A percentile compares a stretch with the other conserved stretches of the same genome.
phyloP scores from a whole-genome alignment of 2,329 filamentous ascomycete genomes.

The Exophiala alcalophila region DNA sequence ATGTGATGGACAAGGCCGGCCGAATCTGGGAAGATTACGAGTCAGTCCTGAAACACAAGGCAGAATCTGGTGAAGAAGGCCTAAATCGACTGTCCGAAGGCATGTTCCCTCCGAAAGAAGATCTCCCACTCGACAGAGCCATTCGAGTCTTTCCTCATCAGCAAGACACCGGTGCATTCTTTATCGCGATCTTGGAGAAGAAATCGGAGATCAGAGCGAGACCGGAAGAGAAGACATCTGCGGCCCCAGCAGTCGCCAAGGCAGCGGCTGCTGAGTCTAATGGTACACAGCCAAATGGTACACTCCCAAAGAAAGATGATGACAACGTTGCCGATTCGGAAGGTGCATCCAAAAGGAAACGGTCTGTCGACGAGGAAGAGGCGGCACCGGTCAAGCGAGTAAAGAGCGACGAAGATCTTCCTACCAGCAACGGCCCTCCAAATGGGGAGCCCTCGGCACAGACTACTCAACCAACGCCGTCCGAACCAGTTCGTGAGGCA shows the following conservation, averaged over 20 bases:
- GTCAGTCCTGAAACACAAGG: conserved; percentile 67
- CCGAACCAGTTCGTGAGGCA: neutral
- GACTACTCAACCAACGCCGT: neutral
- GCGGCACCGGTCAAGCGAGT: conserved; percentile 20
- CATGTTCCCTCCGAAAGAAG: conserved; percentile 74
- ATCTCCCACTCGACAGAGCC: conserved; percentile 78
- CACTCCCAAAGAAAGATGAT: conserved; percentile 35
- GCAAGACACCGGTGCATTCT: conserved; percentile 96
- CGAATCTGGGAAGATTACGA: conserved; percentile 78
- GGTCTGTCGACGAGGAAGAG: conserved; percentile 17
- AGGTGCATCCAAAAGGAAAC: conserved; percentile 23
- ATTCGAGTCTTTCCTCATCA: conserved; percentile 93
- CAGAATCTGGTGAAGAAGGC: conserved; percentile 55
- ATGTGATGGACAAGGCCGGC: conserved; percentile 82
- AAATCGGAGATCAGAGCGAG: conserved; percentile 76
- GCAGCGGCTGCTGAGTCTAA: conserved; percentile 41
- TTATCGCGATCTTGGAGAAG: conserved; percentile 94
- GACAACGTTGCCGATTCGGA: conserved; percentile 29
- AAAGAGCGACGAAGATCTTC: conserved; percentile 20
- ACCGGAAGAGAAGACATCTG: conserved; percentile 54
- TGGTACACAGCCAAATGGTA: conserved; percentile 34
- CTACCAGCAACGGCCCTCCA: neutral
- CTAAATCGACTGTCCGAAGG: conserved; percentile 69
- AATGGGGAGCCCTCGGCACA: neutral
- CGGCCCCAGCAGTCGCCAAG: conserved; percentile 32